Conservation (phyloP, 768 basidiomycete genomes). For the Podaxis carcinomalis region DNA sequence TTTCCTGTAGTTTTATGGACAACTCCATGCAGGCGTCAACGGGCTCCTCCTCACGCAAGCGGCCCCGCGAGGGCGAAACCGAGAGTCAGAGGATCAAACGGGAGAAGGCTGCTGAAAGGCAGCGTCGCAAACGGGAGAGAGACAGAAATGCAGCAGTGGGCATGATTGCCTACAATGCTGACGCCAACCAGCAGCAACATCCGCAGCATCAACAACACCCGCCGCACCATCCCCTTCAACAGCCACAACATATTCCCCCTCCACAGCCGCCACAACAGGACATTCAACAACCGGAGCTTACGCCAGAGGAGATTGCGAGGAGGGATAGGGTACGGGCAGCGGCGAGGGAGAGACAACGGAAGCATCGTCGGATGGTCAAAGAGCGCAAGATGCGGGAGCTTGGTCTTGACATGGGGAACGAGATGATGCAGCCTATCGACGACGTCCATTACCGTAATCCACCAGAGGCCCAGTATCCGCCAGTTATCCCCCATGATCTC, state of each 20-base stretch:
- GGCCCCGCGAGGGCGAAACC: slow-evolving; percentile 69
- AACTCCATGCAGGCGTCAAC: slow-evolving; percentile 22
- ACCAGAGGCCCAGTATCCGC: slow-evolving; percentile 41
- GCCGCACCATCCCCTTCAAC: slow-evolving; percentile 11
- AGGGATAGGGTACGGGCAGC: slow-evolving; percentile 71
- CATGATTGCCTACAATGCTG: slow-evolving; percentile 31
- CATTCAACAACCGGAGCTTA: slow-evolving; percentile 28
- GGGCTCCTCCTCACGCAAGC: slow-evolving; percentile 39
- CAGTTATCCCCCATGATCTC: slow-evolving; percentile 37
- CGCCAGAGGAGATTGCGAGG: slow-evolving; percentile 62
- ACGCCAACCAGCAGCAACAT: slow-evolving; percentile 24
- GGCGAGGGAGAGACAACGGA: slow-evolving; percentile 77
- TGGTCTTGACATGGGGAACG: slow-evolving; percentile 80
- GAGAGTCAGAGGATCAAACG: slow-evolving; percentile 70
- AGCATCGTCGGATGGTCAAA: slow-evolving; percentile 76
- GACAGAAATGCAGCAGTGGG: slow-evolving; percentile 41
- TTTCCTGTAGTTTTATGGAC: slow-evolving; percentile 18
- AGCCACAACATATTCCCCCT: slow-evolving; percentile 10
- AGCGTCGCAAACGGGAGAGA: slow-evolving; percentile 78
- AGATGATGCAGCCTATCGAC: slow-evolving; percentile 59
- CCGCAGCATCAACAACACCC: slow-evolving; percentile 22
- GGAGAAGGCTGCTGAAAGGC: slow-evolving; percentile 84
- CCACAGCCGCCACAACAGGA: slow-evolving; percentile 12
- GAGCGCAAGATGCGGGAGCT: slow-evolving; percentile 78
- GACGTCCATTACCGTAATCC: slow-evolving; percentile 62